phyloP scores from a whole-genome alignment of 768 basidiomycete genomes.

The Erythrobasidium yunnanense region DNA sequence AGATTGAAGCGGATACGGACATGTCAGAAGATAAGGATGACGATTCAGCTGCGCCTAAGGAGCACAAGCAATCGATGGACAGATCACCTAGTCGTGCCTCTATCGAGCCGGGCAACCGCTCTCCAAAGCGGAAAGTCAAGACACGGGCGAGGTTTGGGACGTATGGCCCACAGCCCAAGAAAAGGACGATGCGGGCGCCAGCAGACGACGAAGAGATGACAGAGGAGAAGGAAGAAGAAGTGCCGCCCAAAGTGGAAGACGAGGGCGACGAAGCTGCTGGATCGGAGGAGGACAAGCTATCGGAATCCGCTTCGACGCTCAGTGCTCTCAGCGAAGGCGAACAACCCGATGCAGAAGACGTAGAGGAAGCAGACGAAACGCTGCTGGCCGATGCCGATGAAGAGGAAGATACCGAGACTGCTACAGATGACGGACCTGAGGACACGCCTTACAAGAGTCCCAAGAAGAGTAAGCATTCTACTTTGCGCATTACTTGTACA shows the following conservation, averaged over 20 bases:
- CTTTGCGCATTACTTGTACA: not conserved
- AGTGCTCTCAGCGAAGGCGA: constrained; percentile 21
- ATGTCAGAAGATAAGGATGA: too few species aligned
- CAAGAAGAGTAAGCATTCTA: not conserved
- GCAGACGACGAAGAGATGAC: too few species aligned
- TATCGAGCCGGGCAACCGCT: too few species aligned
- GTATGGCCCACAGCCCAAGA: too few species aligned
- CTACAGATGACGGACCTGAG: constrained; percentile 5
- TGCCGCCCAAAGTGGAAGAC: not conserved
- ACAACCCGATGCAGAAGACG: constrained; percentile 1
- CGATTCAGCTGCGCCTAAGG: too few species aligned
- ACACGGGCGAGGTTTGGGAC: too few species aligned
- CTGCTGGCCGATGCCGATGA: not conserved
- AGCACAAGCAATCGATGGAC: too few species aligned
- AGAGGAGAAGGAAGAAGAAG: not conserved
- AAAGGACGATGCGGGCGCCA: too few species aligned
- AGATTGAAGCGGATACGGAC: too few species aligned
- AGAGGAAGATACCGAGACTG: not conserved
- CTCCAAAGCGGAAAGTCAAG: too few species aligned
- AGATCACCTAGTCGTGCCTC: too few species aligned
- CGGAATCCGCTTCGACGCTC: constrained; percentile 13
- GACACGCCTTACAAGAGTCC: constrained; percentile 10
- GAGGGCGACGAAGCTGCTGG: constrained; percentile 4
- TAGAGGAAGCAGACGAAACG: not conserved
- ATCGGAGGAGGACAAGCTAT: too few species aligned